These are phyloP conservation scores for Claviceps africana DNA, from an alignment of 2,329 filamentous ascomycete genomes.

Conservation along the genomic window DNA sequence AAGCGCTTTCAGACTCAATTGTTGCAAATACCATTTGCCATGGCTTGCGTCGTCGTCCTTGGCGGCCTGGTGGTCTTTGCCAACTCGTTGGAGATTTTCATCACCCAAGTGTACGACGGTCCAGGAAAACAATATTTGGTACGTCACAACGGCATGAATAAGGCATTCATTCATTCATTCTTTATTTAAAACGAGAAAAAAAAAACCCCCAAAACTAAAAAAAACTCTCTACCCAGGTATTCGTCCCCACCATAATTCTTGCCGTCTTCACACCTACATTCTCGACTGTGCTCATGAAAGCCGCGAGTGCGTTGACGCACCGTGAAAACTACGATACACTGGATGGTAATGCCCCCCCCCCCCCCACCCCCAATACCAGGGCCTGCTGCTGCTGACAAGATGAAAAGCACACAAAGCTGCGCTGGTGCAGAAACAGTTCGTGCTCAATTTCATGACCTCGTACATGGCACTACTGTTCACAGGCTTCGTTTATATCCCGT, in stretches of 20 bases:
- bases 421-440: conserved; percentile 83
- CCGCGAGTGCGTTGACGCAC: conserved; percentile 65
- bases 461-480: conserved; percentile 88
- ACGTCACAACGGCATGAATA: conserved; percentile 15
- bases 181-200: neutral
- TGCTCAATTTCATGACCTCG: conserved; percentile 92
- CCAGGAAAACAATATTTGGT: conserved; percentile 77
- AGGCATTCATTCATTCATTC: neutral
- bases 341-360: no score
- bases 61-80: conserved; percentile 73
- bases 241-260: conserved; percentile 79
- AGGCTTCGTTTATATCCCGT: conserved; percentile 88
- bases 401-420: conserved; percentile 58
- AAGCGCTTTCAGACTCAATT: conserved; percentile 67
- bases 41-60: conserved; percentile 56
- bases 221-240: conserved; percentile 39
- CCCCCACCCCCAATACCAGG: conserved; percentile 8
- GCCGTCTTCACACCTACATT: conserved; percentile 69
- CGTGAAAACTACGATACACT: conserved; percentile 88
- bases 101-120: conserved; percentile 84
- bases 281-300: conserved; percentile 56
- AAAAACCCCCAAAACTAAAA: neutral
- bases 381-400: neutral
- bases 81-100: conserved; percentile 90
- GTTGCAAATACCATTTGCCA: conserved; percentile 71